These are phyloP conservation scores for Fusarium sp. DNA, from an alignment of 2,329 filamentous ascomycete species.

Conservation along the genomic window DNA sequence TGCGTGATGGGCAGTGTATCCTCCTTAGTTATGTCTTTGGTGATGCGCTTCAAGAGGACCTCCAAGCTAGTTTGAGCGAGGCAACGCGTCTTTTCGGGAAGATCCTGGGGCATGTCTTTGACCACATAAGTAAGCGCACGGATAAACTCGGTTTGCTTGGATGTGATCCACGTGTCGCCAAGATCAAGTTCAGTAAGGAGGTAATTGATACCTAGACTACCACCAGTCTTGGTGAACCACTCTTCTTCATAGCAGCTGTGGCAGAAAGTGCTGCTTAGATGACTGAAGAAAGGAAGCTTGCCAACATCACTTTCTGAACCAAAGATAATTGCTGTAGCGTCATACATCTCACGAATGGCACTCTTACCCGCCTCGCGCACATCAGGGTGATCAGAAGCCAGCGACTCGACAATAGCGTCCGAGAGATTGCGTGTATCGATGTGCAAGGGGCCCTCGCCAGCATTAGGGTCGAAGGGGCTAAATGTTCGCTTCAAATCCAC, in stretches of 20 bases:
- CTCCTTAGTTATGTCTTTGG: slow-evolving; percentile 79
- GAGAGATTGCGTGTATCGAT: slow-evolving; percentile 88
- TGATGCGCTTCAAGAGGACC: slow-evolving; percentile 79
- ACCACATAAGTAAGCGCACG: slow-evolving; percentile 95
- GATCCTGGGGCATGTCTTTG: slow-evolving; percentile 95
- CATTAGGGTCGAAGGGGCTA: slow-evolving; percentile 82
- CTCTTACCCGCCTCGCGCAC: slow-evolving; percentile 85
- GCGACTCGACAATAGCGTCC: slow-evolving; percentile 87
- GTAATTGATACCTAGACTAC: slow-evolving; percentile 87
- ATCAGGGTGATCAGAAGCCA: slow-evolving; percentile 82
- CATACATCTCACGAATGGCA: slow-evolving; percentile 80
- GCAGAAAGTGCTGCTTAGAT: slow-evolving; percentile 84
- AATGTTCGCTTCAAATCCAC: slow-evolving; percentile 78
- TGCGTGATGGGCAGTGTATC: slow-evolving; percentile 60
- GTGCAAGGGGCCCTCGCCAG: slow-evolving; percentile 85
- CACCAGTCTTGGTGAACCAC: slow-evolving; percentile 97
- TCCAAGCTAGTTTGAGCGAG: slow-evolving; percentile 86
- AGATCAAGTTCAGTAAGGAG: slow-evolving; percentile 85
- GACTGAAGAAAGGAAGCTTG: slow-evolving; percentile 82
- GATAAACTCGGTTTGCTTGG: slow-evolving; percentile 86
- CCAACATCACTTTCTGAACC: slow-evolving; percentile 76
- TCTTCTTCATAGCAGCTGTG: slow-evolving; percentile 97
- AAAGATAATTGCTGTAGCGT: slow-evolving; percentile 79
- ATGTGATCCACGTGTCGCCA: slow-evolving; percentile 81
- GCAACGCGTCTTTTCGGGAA: slow-evolving; percentile 86